Conservation (phyloP, 495 filamentous ascomycete species). For the Penicillium nucicola region DNA sequence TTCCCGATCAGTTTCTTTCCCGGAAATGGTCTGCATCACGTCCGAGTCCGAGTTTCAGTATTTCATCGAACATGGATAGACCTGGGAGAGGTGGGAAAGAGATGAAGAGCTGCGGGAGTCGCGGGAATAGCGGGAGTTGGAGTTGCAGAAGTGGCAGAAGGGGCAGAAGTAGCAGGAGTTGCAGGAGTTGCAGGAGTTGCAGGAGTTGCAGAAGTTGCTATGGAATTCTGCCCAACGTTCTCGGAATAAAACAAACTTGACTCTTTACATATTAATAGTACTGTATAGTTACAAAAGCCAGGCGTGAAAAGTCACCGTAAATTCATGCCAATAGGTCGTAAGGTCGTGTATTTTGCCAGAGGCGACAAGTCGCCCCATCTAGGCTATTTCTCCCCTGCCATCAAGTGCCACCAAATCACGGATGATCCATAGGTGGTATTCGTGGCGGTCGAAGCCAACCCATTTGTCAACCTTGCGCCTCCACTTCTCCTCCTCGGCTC, state of each 20-base stretch:
- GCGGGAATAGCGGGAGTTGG: too few relatives aligned
- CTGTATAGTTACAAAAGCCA: too few relatives aligned
- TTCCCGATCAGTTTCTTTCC: conserved; percentile 18
- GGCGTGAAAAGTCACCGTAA: conserved; percentile 5
- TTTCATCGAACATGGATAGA: not conserved
- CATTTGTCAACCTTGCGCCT: conserved; percentile 77
- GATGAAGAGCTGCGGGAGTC: too few relatives aligned
- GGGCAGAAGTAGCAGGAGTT: too few relatives aligned
- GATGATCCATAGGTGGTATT: conserved; percentile 53
- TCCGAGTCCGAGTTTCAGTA: not conserved
- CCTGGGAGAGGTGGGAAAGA: not conserved
- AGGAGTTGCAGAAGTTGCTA: too few relatives aligned
- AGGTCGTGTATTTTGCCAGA: conserved; percentile 18
- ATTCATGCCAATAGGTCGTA: conserved; percentile 28
- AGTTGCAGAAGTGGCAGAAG: too few relatives aligned
- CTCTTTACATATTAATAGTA: too few relatives aligned
- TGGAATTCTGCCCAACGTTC: too few relatives aligned
- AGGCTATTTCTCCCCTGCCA: not conserved
- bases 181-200: too few relatives aligned
- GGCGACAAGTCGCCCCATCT: not conserved
- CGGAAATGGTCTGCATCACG: conserved; percentile 1
- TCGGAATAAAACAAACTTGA: too few relatives aligned
- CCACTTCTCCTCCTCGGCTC: conserved; percentile 91
- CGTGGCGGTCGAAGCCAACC: conserved; percentile 50
- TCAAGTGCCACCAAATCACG: conserved; percentile 41